Conservation (phyloP, 73 alveolate genomes). For the Effrenium voratum region DNA sequence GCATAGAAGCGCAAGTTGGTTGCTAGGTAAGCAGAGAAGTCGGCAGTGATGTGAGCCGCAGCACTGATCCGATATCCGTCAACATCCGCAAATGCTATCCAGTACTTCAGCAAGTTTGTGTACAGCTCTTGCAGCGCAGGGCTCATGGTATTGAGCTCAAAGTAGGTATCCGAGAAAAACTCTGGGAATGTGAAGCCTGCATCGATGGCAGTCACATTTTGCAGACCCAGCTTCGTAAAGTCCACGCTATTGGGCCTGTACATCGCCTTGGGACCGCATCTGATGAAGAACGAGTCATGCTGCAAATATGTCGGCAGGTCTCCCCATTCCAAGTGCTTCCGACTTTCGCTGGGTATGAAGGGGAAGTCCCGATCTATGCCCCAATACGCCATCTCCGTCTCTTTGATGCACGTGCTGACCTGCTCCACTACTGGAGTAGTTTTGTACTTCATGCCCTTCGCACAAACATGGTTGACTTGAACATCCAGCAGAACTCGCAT, state of each 20-base stretch:
- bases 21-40: conserved; percentile 15
- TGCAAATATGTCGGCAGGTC: conserved; percentile 38
- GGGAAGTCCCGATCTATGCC: conserved; percentile 55
- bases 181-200: conserved; percentile 63
- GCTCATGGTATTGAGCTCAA: conserved; percentile 54
- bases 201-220: conserved; percentile 57
- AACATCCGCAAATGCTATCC: conserved; percentile 70
- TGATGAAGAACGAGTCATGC: conserved; percentile 40
- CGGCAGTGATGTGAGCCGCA: conserved; percentile 50
- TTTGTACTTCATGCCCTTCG: conserved; percentile 34
- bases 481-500: conserved; percentile 65
- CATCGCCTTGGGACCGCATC: conserved; percentile 83
- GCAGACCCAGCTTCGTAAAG: conserved; percentile 49
- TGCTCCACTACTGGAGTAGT: conserved; percentile 20
- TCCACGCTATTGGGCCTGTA: conserved; percentile 21
- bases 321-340: conserved; percentile 25
- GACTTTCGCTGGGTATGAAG: conserved; percentile 31
- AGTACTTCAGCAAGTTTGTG: conserved; percentile 40
- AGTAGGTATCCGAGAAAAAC: conserved; percentile 20
- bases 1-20: conserved; percentile 79
- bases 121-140: conserved; percentile 34
- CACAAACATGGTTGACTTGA: conserved; percentile 79
- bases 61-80: conserved; percentile 72
- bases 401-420: conserved; percentile 7
- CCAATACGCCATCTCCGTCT: conserved; percentile 46